phyloP scores from a whole-genome alignment of 495 filamentous ascomycete species.

The Penicillium mononematosum region DNA sequence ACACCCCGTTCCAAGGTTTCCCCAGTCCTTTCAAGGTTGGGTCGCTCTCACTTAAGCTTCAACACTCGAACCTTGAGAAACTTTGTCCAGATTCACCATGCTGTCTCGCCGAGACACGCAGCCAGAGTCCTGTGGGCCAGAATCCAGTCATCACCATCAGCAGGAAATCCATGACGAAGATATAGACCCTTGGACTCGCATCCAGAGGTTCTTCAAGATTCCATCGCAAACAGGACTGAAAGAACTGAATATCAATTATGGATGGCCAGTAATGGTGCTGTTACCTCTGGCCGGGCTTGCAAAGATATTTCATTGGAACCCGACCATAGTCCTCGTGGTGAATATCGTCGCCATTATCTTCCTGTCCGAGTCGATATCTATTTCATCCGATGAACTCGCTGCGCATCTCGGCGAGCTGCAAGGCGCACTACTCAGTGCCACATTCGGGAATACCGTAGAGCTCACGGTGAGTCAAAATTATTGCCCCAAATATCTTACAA shows the following conservation, averaged over 20 bases:
- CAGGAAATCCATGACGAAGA: background rate
- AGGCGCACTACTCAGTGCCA: constrained; percentile 26
- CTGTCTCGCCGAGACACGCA: background rate
- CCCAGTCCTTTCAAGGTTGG: background rate
- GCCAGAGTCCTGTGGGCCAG: background rate
- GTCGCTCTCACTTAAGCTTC: constrained; percentile 5
- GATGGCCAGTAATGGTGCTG: constrained; percentile 11
- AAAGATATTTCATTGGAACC: constrained; percentile 20
- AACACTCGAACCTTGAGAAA: background rate
- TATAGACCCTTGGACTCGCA: constrained; percentile 1
- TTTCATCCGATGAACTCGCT: constrained; percentile 20
- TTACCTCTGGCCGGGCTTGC: constrained; percentile 19
- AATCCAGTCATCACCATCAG: background rate
- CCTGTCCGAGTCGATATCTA: constrained; percentile 20
- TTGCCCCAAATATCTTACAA: background rate
- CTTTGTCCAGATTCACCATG: background rate
- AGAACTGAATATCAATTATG: background rate
- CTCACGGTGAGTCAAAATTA: constrained; percentile 17
- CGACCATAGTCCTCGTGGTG: constrained; percentile 19
- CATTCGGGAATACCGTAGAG: constrained; percentile 29
- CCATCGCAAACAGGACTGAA: background rate
- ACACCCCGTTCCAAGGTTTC: background rate
- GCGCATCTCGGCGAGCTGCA: constrained; percentile 20
- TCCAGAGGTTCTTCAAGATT: constrained; percentile 5
- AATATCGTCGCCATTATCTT: constrained; percentile 26